These are phyloP conservation scores for Thyridium curvatum DNA, from an alignment of 2,329 filamentous ascomycete genomes.

Conservation along the genomic window DNA sequence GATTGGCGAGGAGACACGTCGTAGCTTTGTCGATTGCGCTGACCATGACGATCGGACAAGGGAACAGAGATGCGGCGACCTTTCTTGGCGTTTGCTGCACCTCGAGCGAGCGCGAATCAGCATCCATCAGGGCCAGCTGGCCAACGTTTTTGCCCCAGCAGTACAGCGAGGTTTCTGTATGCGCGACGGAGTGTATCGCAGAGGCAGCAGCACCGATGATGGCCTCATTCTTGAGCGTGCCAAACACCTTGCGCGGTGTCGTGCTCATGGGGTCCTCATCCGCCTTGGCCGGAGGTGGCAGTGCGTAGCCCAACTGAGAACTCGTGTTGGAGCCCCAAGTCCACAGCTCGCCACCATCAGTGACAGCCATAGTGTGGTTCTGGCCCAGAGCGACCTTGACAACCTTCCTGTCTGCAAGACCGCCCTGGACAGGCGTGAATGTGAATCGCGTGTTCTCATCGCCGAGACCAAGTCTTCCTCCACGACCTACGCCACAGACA, in stretches of 20 bases:
- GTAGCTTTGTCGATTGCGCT: conserved; percentile 90
- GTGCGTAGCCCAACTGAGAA: conserved; percentile 78
- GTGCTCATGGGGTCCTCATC: conserved; percentile 82
- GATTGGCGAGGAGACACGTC: conserved; percentile 75
- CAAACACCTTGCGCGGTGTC: conserved; percentile 82
- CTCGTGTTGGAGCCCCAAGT: conserved; percentile 88
- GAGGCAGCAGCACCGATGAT: conserved; percentile 84
- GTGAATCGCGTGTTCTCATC: conserved; percentile 86
- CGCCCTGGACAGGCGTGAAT: conserved; percentile 75
- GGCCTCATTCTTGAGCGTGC: conserved; percentile 78
- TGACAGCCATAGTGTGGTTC: conserved; percentile 83
- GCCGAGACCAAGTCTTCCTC: conserved; percentile 81
- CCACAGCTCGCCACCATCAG: conserved; percentile 82
- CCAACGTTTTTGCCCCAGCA: conserved; percentile 95
- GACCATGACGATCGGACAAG: conserved; percentile 66
- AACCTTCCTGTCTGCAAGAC: conserved; percentile 68
- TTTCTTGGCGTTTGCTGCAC: conserved; percentile 76
- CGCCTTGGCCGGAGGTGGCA: conserved; percentile 59
- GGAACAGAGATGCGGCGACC: conserved; percentile 79
- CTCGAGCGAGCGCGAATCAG: conserved; percentile 85
- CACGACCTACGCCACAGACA: conserved; percentile 85
- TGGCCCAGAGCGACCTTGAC: conserved; percentile 78
- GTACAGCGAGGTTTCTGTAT: conserved; percentile 74
- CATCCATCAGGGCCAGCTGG: conserved; percentile 89
- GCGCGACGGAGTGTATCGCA: conserved; percentile 82